These are phyloP conservation scores for Sphagnum fallax DNA, from an alignment of 228 moss, liverwort and hornwort species.

Conservation along the genomic window DNA sequence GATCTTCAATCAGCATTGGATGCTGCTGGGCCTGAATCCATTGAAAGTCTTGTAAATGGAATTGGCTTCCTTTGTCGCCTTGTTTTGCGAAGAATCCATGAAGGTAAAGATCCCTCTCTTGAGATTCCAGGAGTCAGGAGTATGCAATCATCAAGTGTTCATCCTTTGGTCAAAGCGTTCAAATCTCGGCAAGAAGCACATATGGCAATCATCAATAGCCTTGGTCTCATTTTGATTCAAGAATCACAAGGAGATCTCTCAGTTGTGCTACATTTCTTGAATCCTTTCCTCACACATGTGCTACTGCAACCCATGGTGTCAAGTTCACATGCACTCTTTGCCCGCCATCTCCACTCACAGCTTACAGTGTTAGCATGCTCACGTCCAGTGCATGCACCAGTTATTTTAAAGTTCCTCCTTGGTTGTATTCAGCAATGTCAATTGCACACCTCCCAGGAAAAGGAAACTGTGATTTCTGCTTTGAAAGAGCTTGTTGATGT, in stretches of 20 bases:
- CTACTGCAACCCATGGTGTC: constrained; percentile 20
- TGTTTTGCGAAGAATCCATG: constrained; percentile 15
- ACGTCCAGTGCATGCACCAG: constrained; percentile 7
- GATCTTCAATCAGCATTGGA: constrained; percentile 45
- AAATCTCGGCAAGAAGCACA: constrained; percentile 29
- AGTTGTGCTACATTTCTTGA: constrained; percentile 21
- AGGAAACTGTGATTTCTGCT: constrained; percentile 21
- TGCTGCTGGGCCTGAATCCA: constrained; percentile 20
- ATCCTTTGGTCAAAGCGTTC: constrained; percentile 36
- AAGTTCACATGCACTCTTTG: constrained; percentile 20
- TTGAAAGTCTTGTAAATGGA: constrained; percentile 30
- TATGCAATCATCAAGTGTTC: constrained; percentile 25
- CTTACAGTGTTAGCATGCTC: constrained; percentile 17
- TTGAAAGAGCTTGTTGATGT: constrained; percentile 26
- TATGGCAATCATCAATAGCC: constrained; percentile 26
- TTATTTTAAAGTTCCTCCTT: constrained; percentile 26
- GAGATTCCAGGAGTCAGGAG: constrained; percentile 17
- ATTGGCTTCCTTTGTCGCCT: constrained; percentile 36
- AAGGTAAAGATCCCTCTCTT: background rate
- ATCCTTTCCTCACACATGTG: constrained; percentile 25
- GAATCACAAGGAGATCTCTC: constrained; percentile 9
- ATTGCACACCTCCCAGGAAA: constrained; percentile 22
- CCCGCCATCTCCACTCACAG: constrained; percentile 32
- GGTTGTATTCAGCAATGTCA: constrained; percentile 22
- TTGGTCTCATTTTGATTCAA: constrained; percentile 15